phyloP scores from a whole-genome alignment of 2,329 filamentous ascomycete species.

The Fusarium sp. region DNA sequence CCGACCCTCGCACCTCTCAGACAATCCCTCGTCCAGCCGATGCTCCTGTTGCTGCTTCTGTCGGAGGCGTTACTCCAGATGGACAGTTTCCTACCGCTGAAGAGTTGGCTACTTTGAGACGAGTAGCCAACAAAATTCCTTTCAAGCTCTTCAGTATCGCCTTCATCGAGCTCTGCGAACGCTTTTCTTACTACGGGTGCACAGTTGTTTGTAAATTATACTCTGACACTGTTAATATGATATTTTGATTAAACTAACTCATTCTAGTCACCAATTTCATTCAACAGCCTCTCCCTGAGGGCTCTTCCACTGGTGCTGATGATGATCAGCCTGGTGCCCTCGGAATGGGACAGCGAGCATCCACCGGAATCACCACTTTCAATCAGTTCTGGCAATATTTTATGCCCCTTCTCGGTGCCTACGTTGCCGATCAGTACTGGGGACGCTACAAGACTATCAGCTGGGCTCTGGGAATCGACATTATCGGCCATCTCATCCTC shows the following conservation, averaged over 20 bases:
- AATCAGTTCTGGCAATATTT: slow-evolving; percentile 74
- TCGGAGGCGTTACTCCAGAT: slow-evolving; percentile 11
- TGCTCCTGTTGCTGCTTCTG: neutral
- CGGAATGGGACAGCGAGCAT: slow-evolving; percentile 70
- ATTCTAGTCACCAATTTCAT: slow-evolving; percentile 73
- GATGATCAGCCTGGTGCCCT: slow-evolving; percentile 67
- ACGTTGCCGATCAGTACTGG: slow-evolving; percentile 69
- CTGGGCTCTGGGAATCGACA: slow-evolving; percentile 72
- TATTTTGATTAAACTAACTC: slow-evolving; percentile 4
- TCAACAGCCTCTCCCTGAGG: slow-evolving; percentile 68
- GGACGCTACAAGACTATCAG: slow-evolving; percentile 80
- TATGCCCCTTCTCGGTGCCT: slow-evolving; percentile 70
- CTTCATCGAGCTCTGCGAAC: slow-evolving; percentile 79
- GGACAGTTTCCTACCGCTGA: slow-evolving; percentile 45
- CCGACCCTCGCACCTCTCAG: slow-evolving; percentile 19
- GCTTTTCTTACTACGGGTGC: slow-evolving; percentile 81
- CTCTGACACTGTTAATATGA: neutral
- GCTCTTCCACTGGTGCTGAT: slow-evolving; percentile 69
- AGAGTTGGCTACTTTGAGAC: slow-evolving; percentile 67
- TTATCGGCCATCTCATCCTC: slow-evolving; percentile 77
- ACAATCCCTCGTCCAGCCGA: neutral
- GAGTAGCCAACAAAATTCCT: slow-evolving; percentile 71
- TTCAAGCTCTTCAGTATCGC: slow-evolving; percentile 74
- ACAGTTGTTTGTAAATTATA: slow-evolving; percentile 72
- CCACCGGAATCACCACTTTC: slow-evolving; percentile 61